phyloP scores from a whole-genome alignment of 371 early-diverging fungal species.

The Apophysomyces sp. region DNA sequence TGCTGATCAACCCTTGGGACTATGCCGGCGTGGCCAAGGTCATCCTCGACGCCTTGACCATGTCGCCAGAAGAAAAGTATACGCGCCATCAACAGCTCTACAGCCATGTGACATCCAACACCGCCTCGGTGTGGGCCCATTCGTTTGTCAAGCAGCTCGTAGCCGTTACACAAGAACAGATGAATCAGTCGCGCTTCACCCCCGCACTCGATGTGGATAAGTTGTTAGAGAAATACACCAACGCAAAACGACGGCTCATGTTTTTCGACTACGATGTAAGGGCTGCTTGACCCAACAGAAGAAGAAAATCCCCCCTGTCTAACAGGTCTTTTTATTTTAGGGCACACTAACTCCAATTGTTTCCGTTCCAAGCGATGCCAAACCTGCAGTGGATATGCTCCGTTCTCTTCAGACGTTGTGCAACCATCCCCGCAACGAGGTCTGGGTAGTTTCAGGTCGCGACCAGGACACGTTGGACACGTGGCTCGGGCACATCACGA shows the following conservation, averaged over 20 bases:
- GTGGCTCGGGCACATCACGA: slow-evolving; percentile 81
- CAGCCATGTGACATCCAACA: slow-evolving; percentile 84
- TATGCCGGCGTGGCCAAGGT: slow-evolving; percentile 87
- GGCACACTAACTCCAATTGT: slow-evolving; percentile 54
- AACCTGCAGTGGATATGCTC: slow-evolving; percentile 61
- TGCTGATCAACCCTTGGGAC: slow-evolving; percentile 98
- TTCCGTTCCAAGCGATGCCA: slow-evolving; percentile 61
- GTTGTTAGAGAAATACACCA: slow-evolving; percentile 45
- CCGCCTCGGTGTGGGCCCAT: slow-evolving; percentile 89
- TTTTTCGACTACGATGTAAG: slow-evolving; percentile 88
- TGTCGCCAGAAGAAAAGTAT: slow-evolving; percentile 78
- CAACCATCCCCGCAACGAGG: slow-evolving; percentile 74
- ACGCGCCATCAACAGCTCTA: slow-evolving; percentile 70
- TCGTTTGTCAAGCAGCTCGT: slow-evolving; percentile 69
- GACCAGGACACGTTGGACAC: slow-evolving; percentile 77
- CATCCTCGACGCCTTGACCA: slow-evolving; percentile 83
- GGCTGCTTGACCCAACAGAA: too few relatives aligned
- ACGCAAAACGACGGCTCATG: slow-evolving; percentile 64
- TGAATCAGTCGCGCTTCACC: slow-evolving; percentile 58
- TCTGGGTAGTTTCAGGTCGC: slow-evolving; percentile 90
- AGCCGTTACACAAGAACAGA: slow-evolving; percentile 28
- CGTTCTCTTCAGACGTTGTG: slow-evolving; percentile 55
- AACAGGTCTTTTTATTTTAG: neutral
- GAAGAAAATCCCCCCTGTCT: neutral
- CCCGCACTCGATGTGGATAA: slow-evolving; percentile 56